Conservation (phyloP, 2,329 filamentous ascomycete genomes). For the Pseudovirgaria hyperparasitica region DNA sequence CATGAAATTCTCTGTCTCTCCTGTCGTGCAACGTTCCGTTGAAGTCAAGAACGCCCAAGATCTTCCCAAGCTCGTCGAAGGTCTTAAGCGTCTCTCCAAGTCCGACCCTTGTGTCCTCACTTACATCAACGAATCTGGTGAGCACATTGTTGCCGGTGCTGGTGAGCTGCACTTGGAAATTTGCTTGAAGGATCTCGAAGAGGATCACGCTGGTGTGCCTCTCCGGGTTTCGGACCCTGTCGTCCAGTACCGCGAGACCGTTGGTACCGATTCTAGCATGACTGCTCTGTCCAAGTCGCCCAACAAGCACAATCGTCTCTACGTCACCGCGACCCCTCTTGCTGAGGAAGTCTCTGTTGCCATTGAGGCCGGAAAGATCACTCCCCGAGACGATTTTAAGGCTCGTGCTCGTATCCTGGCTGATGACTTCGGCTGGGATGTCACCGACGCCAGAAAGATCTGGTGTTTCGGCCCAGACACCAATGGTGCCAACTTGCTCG, state of each 20-base stretch:
- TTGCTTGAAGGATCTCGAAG: conserved; percentile 99
- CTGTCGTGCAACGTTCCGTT: conserved; percentile 95
- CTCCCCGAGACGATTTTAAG: conserved; percentile 97
- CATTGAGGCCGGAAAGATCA: conserved; percentile 87
- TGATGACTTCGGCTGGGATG: conserved; percentile 97
- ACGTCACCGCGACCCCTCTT: conserved; percentile 84
- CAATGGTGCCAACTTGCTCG: conserved; percentile 91
- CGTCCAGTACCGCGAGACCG: conserved; percentile 97
- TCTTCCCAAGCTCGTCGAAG: conserved; percentile 98
- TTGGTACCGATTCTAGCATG: conserved; percentile 73
- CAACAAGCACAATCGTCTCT: conserved; percentile 99
- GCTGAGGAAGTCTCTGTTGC: conserved; percentile 81
- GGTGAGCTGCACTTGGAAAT: conserved; percentile 99
- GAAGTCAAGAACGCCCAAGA: conserved; percentile 99
- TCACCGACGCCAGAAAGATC: conserved; percentile 99
- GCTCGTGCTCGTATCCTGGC: conserved; percentile 88
- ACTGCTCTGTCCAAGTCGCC: conserved; percentile 97
- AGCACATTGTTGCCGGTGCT: conserved; percentile 98
- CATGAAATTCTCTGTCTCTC: conserved; percentile 99
- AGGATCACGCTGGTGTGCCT: conserved; percentile 97
- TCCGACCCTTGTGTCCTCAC: conserved; percentile 97
- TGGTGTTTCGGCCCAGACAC: conserved; percentile 99
- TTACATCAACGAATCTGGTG: conserved; percentile 78
- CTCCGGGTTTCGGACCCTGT: conserved; percentile 97
- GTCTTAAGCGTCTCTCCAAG: conserved; percentile 99